phyloP scores from a whole-genome alignment of 1,139 yeast genomes.

The Yamadazyma atmosphaerica region DNA sequence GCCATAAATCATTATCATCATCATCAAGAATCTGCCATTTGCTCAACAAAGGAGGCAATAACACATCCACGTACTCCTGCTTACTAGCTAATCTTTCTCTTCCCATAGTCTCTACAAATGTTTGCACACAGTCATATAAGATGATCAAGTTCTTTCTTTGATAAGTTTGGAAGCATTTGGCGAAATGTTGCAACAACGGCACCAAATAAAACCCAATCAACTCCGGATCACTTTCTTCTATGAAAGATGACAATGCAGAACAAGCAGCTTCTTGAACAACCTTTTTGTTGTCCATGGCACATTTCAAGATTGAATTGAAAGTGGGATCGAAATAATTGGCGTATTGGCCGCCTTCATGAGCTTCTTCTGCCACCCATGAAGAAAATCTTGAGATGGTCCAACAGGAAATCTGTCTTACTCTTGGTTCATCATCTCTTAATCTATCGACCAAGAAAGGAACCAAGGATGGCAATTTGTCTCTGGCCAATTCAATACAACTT shows the following conservation, averaged over 20 bases:
- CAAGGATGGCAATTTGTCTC: slow-evolving; percentile 72
- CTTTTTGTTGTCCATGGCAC: slow-evolving; percentile 80
- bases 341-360: slow-evolving; percentile 59
- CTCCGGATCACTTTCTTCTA: slow-evolving; percentile 73
- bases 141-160: slow-evolving; percentile 80
- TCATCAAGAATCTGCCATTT: slow-evolving; percentile 79
- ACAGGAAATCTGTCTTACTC: slow-evolving; percentile 90
- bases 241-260: slow-evolving; percentile 77
- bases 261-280: slow-evolving; percentile 96
- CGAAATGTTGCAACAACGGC: slow-evolving; percentile 68
- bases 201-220: slow-evolving; percentile 50
- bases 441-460: slow-evolving; percentile 86
- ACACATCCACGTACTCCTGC: slow-evolving; percentile 55
- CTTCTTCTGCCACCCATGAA: slow-evolving; percentile 74
- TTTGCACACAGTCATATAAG: slow-evolving; percentile 88
- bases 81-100: slow-evolving; percentile 51
- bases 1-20: slow-evolving; percentile 85
- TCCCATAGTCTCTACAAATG: slow-evolving; percentile 79
- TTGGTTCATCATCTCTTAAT: slow-evolving; percentile 71
- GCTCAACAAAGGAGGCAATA: slow-evolving; percentile 77
- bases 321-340: slow-evolving; percentile 75
- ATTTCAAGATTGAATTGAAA: slow-evolving; percentile 68
- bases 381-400: slow-evolving; percentile 93
- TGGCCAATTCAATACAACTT: slow-evolving; percentile 75
- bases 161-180: slow-evolving; percentile 71